A percentile compares a stretch with the other conserved stretches of the same genome.
Conservation (phyloP, 805 yeast genomes). For the Candida schatavii region DNA sequence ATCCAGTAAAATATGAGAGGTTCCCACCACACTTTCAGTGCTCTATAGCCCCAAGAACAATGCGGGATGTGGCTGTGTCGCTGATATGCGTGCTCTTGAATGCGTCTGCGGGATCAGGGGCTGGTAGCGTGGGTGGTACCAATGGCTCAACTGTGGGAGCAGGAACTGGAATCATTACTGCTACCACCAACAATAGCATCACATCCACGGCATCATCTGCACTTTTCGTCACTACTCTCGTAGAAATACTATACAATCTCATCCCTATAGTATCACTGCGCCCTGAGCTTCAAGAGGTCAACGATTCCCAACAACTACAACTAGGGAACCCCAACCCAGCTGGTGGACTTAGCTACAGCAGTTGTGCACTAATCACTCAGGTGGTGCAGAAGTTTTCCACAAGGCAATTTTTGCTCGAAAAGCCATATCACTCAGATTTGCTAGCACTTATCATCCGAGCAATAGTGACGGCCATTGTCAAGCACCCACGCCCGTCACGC, state of each 20-base stretch:
- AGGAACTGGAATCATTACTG: not conserved
- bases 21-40: constrained; percentile 54
- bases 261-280: constrained; percentile 38
- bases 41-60: constrained; percentile 44
- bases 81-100: constrained; percentile 47
- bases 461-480: constrained; percentile 49
- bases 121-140: not conserved
- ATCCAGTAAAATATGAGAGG: constrained; percentile 40
- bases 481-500: constrained; percentile 50
- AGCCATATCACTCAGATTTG: constrained; percentile 48
- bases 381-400: constrained; percentile 38
- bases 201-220: constrained; percentile 23
- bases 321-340: constrained; percentile 30
- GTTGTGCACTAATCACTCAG: constrained; percentile 47
- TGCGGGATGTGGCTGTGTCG: constrained; percentile 60
- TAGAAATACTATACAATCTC: constrained; percentile 61
- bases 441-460: constrained; percentile 59
- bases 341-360: constrained; percentile 50
- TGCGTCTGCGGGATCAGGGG: not conserved
- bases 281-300: constrained; percentile 6
- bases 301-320: constrained; percentile 19
- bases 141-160: not conserved
- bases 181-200: constrained; percentile 23
- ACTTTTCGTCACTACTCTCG: constrained; percentile 42
- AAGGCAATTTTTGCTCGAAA: constrained; percentile 31